phyloP scores from a whole-genome alignment of 129 eudicot species.

The Tanacetum coccineum region DNA sequence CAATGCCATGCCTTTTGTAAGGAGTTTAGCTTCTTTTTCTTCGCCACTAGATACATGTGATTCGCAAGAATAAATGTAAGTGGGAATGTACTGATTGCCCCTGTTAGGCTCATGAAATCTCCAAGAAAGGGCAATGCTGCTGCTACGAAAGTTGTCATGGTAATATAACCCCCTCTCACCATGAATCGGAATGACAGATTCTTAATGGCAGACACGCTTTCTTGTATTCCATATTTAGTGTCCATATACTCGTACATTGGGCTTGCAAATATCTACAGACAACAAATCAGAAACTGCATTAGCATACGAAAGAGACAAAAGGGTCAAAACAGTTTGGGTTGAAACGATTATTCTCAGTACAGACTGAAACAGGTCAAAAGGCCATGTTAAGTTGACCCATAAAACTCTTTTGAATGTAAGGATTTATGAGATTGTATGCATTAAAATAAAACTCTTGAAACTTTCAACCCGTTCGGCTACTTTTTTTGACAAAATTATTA shows the following conservation, averaged over 20 bases:
- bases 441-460: neutral
- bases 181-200: slow-evolving; percentile 57
- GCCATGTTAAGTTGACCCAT: no score
- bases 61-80: slow-evolving; percentile 95
- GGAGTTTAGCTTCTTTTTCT: slow-evolving; percentile 32
- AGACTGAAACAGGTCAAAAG: no score
- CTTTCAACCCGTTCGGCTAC: neutral
- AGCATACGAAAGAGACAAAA: neutral
- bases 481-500: neutral
- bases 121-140: slow-evolving; percentile 88
- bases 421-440: neutral
- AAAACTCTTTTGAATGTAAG: no score
- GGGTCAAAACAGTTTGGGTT: neutral
- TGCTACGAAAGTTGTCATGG: slow-evolving; percentile 55
- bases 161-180: slow-evolving; percentile 76
- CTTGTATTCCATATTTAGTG: slow-evolving; percentile 60
- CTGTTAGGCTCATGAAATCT: slow-evolving; percentile 96
- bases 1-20: slow-evolving; percentile 74
- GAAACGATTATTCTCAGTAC: neutral
- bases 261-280: slow-evolving; percentile 80
- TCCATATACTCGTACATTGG: slow-evolving; percentile 96
- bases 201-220: slow-evolving; percentile 49
- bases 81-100: slow-evolving; percentile 87
- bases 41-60: slow-evolving; percentile 90
- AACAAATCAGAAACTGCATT: neutral